Percentiles rank a stretch among this genome's conserved stretches.
Conservation (phyloP, 2,329 filamentous ascomycete species). For the Phaeosphaeriaceae sp. region DNA sequence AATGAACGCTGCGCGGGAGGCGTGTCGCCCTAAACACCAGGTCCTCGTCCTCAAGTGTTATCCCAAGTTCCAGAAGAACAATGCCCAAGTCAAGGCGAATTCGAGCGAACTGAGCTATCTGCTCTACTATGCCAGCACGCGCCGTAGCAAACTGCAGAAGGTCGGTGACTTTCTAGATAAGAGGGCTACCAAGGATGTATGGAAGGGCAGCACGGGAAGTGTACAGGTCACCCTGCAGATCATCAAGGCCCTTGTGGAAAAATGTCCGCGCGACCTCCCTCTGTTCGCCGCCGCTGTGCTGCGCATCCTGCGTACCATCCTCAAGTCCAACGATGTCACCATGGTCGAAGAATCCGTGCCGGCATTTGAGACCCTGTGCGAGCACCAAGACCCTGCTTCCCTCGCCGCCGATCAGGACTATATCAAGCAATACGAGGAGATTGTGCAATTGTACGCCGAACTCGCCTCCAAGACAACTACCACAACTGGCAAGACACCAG, state of each 20-base stretch:
- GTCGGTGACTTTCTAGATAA: constrained; percentile 94
- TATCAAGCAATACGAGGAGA: constrained; percentile 78
- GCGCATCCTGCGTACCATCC: constrained; percentile 80
- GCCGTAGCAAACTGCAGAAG: constrained; percentile 94
- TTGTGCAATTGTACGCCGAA: constrained; percentile 79
- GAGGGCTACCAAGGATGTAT: constrained; percentile 90
- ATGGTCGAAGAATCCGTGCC: constrained; percentile 90
- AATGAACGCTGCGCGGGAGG: constrained; percentile 66
- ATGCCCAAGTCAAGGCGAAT: constrained; percentile 90
- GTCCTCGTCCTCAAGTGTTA: constrained; percentile 96
- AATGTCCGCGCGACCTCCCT: constrained; percentile 86
- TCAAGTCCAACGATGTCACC: constrained; percentile 85
- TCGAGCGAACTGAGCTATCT: constrained; percentile 96
- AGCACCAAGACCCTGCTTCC: constrained; percentile 83
- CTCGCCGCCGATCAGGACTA: constrained; percentile 87
- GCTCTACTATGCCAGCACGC: constrained; percentile 94
- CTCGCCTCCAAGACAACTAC: constrained; percentile 71
- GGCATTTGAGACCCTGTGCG: constrained; percentile 87
- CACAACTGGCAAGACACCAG: constrained; percentile 51
- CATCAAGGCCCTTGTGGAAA: constrained; percentile 88
- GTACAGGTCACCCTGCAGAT: constrained; percentile 96
- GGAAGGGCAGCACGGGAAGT: constrained; percentile 85
- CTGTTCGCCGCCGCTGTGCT: constrained; percentile 87
- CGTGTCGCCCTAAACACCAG: constrained; percentile 90
- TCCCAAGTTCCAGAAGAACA: constrained; percentile 85